Percentiles rank a stretch among this genome's conserved stretches.
phyloP scores from a whole-genome alignment of 257 asterid species.

The Solanum lycopersicoides region DNA sequence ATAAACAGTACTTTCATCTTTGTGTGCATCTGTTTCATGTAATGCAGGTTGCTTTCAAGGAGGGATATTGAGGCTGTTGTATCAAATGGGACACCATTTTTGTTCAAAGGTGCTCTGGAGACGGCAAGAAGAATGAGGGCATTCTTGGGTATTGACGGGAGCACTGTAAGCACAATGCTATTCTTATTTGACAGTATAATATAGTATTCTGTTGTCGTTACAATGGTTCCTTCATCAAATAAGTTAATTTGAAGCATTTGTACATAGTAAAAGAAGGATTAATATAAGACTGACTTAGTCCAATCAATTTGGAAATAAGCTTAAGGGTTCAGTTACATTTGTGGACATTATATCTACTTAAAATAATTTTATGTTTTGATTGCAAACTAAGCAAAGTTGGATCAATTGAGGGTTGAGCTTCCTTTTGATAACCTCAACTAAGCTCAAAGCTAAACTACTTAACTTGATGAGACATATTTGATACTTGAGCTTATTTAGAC shows the following conservation, averaged over 20 bases:
- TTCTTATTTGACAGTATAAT: neutral
- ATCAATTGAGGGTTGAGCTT: neutral
- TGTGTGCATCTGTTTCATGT: neutral
- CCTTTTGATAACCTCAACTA: neutral
- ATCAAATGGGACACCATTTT: conserved; percentile 78
- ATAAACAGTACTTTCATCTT: neutral
- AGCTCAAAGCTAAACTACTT: neutral
- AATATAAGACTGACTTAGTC: neutral
- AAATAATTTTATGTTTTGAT: neutral
- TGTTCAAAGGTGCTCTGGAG: conserved; percentile 75
- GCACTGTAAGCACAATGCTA: conserved; percentile 29
- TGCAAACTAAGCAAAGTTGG: neutral
- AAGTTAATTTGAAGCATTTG: neutral
- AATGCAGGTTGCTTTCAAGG: conserved; percentile 57
- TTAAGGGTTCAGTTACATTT: neutral
- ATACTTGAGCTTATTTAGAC: neutral
- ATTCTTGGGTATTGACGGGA: conserved; percentile 54
- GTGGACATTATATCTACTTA: neutral
- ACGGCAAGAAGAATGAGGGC: conserved; percentile 66
- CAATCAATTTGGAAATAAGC: neutral
- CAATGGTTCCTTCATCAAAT: neutral
- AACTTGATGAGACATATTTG: neutral
- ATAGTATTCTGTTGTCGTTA: neutral
- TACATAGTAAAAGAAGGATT: neutral
- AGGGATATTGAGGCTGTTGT: conserved; percentile 69